Evolutionary conservation across 1,284 basidiomycete species (phyloP).

Genomic region (Sparassis latifolia): DNA sequence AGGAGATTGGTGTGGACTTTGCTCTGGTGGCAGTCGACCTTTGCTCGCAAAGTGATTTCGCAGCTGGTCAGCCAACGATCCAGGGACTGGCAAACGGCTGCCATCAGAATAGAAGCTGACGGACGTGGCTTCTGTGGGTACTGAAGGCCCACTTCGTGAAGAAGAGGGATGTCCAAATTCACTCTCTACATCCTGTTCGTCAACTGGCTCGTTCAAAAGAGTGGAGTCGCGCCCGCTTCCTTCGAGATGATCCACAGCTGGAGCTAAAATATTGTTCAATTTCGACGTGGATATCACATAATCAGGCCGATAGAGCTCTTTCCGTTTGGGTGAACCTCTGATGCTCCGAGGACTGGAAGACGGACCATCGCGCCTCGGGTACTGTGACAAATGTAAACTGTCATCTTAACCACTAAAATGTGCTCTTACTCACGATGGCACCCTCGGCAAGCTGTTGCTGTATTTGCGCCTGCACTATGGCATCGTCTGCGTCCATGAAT

Average conservation of each 20-base stretch:
- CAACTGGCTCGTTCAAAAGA: conserved; percentile 11
- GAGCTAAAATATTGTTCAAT: conserved; percentile 35
- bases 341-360: conserved; percentile 60
- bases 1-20: conserved; percentile 25
- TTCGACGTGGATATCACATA: conserved; percentile 27
- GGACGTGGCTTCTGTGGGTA: conserved; percentile 49
- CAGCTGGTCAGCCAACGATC: conserved; percentile 55
- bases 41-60: conserved; percentile 45
- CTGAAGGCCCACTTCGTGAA: conserved; percentile 41
- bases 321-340: conserved; percentile 55
- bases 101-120: conserved; percentile 39
- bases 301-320: conserved; percentile 25
- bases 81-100: conserved; percentile 30
- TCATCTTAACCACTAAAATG: neutral
- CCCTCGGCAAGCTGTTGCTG: conserved; percentile 77
- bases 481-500: conserved; percentile 89
- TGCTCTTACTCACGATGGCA: conserved; percentile 45
- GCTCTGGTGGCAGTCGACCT: conserved; percentile 30
- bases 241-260: conserved; percentile 34
- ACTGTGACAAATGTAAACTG: conserved; percentile 27
- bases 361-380: conserved; percentile 47
- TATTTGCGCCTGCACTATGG: conserved; percentile 78
- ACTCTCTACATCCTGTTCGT: conserved; percentile 49
- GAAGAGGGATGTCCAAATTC: conserved; percentile 38
- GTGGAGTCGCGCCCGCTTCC: no score